phyloP scores from a whole-genome alignment of 352 stramenopile species.

The Plasmopara halstedii region DNA sequence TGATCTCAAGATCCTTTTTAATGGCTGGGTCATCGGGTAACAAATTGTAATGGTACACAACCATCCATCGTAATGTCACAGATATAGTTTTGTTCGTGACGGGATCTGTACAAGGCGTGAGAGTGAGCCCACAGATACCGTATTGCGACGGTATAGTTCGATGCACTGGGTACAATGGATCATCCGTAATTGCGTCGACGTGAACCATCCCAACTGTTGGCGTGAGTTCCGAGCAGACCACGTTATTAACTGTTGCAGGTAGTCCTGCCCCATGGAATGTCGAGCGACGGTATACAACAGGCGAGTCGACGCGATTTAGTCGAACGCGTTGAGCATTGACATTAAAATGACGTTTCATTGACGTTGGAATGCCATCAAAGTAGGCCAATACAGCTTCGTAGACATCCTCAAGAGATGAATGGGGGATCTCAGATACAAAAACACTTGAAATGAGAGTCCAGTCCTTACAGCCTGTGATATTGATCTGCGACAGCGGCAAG shows the following conservation, averaged over 20 bases:
- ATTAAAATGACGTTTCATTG: slow-evolving; percentile 30
- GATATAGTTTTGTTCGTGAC: slow-evolving; percentile 8
- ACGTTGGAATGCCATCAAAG: slow-evolving; percentile 23
- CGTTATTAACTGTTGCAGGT: slow-evolving; percentile 19
- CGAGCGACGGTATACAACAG: slow-evolving; percentile 25
- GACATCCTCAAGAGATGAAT: slow-evolving; percentile 28
- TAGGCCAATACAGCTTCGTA: slow-evolving; percentile 25
- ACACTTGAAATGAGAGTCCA: slow-evolving; percentile 28
- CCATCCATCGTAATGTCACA: slow-evolving; percentile 23
- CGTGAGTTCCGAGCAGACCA: slow-evolving; percentile 23
- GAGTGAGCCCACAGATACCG: slow-evolving; percentile 19
- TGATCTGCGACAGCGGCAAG: slow-evolving; percentile 26
- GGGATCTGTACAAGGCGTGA: slow-evolving; percentile 20
- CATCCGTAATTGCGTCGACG: slow-evolving; percentile 25
- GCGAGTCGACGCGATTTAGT: slow-evolving; percentile 14
- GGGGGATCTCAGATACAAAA: slow-evolving; percentile 30
- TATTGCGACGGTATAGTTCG: slow-evolving; percentile 11
- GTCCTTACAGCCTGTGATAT: slow-evolving; percentile 25
- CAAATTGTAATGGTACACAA: slow-evolving; percentile 32
- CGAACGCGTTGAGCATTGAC: slow-evolving; percentile 14
- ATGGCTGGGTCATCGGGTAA: slow-evolving; percentile 21
- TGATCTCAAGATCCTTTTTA: slow-evolving; percentile 17
- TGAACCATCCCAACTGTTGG: slow-evolving; percentile 24
- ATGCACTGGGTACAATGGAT: slow-evolving; percentile 20
- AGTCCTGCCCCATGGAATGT: slow-evolving; percentile 17